Evolutionary conservation across 2,329 filamentous ascomycete species (phyloP), one percentile per base, ranked within the genome.

Genomic region (Dactylonectria estremocensis): DNA sequence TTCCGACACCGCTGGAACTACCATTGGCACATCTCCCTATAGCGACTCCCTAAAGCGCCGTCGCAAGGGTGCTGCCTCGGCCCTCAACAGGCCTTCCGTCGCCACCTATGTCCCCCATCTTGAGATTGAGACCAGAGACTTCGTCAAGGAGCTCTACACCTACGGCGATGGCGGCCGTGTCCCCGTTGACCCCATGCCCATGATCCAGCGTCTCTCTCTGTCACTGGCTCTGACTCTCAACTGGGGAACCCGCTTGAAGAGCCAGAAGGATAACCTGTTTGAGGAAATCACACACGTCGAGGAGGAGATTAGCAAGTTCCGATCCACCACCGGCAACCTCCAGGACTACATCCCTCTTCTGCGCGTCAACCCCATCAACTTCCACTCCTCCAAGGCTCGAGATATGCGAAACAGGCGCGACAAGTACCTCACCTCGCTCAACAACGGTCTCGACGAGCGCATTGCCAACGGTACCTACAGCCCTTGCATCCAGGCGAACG

Each of bases 1-100:
- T 2, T 90, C 88, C 2, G 89, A 90, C 49, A 92, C 90, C 0
- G 87, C 89, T 1, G 90, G 90, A 6, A 92, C 90, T 1, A 92
- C 90, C 0, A 92, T 92, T 63, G 90, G 90, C 0, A 92, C 90
- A 0, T 90, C 88, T 1, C 90, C 90, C 0, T 92, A 90, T 75
- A 89, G 86, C 61, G 90, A 92, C 3, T 90, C 87, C 0, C 79
- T 92, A 31, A 92, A 92, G 77, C 83, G 89, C 5, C 83, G 90
- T 37, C 84, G 90, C 64, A 92, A 92, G 77, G 90, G 89, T 16
- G 90, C 90, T 1, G 90, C 90, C 0, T 88, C 88, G 3, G 90
- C 90, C 1, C 81, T 92, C 18, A 92, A 92, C 77, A 88, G 90
- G 54, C 89, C 90, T 0, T 89, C 89, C 0, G 88, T 92, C 1